These are phyloP conservation scores for Aquilaria malaccensis DNA, from an alignment of 345 rosid genomes.

Conservation along the genomic window DNA sequence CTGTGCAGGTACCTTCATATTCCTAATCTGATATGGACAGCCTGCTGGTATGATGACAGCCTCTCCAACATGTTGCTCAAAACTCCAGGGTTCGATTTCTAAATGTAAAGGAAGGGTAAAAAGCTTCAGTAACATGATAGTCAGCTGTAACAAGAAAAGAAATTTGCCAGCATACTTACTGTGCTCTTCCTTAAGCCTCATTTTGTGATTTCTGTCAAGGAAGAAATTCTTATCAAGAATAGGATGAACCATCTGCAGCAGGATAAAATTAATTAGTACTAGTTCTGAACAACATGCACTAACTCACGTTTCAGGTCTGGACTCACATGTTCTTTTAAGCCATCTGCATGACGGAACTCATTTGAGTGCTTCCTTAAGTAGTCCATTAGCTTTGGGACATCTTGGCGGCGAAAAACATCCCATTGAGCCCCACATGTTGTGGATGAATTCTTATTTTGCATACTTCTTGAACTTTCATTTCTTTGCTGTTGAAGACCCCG, in stretches of 20 bases:
- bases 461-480: slow-evolving; percentile 21
- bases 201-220: slow-evolving; percentile 66
- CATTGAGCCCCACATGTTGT: slow-evolving; percentile 72
- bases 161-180: slow-evolving; percentile 33
- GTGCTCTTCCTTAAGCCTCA: slow-evolving; percentile 81
- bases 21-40: slow-evolving; percentile 87
- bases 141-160: neutral
- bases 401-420: slow-evolving; percentile 92
- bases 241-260: slow-evolving; percentile 70
- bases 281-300: slow-evolving; percentile 6
- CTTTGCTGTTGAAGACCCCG: slow-evolving; percentile 19
- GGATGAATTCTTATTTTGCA: slow-evolving; percentile 24
- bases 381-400: slow-evolving; percentile 72
- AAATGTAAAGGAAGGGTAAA: slow-evolving; percentile 11
- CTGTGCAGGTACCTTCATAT: slow-evolving; percentile 47
- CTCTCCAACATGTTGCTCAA: slow-evolving; percentile 91
- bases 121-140: neutral
- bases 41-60: slow-evolving; percentile 92
- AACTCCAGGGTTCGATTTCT: slow-evolving; percentile 96
- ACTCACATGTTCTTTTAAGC: slow-evolving; percentile 50
- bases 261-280: slow-evolving; percentile 9
- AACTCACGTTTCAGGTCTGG: neutral
- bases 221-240: slow-evolving; percentile 78
- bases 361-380: slow-evolving; percentile 60
- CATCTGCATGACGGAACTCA: slow-evolving; percentile 38